Percentiles rank a stretch among this genome's conserved stretches.
These are phyloP conservation scores for Raphidocelis subcapitata DNA, from an alignment of 139 green algal species.

Conservation along the genomic window DNA sequence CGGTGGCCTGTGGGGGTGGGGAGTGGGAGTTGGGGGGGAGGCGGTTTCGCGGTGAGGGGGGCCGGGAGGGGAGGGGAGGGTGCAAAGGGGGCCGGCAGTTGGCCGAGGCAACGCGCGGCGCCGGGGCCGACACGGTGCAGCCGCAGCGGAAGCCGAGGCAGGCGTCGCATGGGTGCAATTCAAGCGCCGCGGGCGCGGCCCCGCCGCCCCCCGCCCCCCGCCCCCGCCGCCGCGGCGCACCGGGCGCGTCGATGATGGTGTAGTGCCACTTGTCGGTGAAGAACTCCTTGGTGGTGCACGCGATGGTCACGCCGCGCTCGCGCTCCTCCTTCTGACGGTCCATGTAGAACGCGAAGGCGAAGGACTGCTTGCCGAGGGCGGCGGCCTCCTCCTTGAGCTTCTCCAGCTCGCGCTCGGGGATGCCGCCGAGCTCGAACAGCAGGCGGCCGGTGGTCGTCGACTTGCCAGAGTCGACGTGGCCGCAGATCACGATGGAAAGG, in stretches of 20 bases:
- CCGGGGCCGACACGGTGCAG: no score
- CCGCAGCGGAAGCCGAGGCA: no score
- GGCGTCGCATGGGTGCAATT: no score
- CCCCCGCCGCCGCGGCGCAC: constrained; percentile 19
- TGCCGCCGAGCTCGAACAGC: constrained; percentile 98
- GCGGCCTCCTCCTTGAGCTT: constrained; percentile 93
- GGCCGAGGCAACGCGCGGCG: no score
- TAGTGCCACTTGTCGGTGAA: constrained; percentile 98
- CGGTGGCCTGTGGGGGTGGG: constrained; percentile 72
- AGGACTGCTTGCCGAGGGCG: constrained; percentile 87
- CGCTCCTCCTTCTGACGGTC: constrained; percentile 93
- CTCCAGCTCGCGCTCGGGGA: constrained; percentile 98
- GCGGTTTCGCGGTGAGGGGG: no score
- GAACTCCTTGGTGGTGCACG: constrained; percentile 99
- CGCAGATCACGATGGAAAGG: constrained; percentile 71
- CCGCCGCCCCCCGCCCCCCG: no score
- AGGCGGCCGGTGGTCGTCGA: constrained; percentile 95
- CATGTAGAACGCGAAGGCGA: constrained; percentile 95
- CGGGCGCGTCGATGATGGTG: constrained; percentile 96
- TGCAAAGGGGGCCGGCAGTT: no score
- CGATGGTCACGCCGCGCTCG: constrained; percentile 93
- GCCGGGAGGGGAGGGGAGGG: no score
- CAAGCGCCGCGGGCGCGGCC: no score
- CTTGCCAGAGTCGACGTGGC: constrained; percentile 97
- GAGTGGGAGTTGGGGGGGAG: background rate